Percentiles rank a stretch among this genome's conserved stretches.
These are phyloP conservation scores for Sanghuangporus weigelae DNA, from an alignment of 1,284 basidiomycete species.

Conservation along the genomic window DNA sequence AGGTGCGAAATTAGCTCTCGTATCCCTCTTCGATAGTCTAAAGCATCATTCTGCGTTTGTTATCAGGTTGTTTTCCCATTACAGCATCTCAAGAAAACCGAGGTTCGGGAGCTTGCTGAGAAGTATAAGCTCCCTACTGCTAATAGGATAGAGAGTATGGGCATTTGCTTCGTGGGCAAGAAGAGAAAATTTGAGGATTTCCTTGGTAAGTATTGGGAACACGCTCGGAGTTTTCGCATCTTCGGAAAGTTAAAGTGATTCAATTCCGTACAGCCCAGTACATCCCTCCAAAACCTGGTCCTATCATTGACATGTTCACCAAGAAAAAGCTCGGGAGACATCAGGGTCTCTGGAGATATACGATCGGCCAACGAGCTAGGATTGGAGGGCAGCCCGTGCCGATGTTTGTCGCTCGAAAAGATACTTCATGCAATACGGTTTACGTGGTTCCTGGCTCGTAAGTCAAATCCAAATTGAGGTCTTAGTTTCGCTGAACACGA, in stretches of 20 bases:
- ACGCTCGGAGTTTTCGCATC: slow-evolving; percentile 2
- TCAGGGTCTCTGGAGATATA: slow-evolving; percentile 81
- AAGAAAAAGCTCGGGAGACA: slow-evolving; percentile 61
- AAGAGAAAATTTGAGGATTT: slow-evolving; percentile 71
- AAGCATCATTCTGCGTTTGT: neutral
- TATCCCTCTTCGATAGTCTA: neutral
- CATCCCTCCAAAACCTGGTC: slow-evolving; percentile 60
- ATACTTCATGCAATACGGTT: slow-evolving; percentile 54
- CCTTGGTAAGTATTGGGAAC: slow-evolving; percentile 45
- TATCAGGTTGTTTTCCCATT: slow-evolving; percentile 74
- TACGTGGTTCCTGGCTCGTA: slow-evolving; percentile 74
- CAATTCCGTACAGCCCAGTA: slow-evolving; percentile 61
- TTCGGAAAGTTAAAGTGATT: neutral
- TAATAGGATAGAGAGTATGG: slow-evolving; percentile 85
- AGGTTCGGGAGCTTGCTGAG: slow-evolving; percentile 77
- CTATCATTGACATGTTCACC: slow-evolving; percentile 55
- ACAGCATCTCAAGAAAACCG: slow-evolving; percentile 56
- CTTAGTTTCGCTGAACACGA: neutral
- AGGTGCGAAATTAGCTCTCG: slow-evolving; percentile 23
- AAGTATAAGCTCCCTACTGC: slow-evolving; percentile 72
- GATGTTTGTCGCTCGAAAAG: slow-evolving; percentile 79
- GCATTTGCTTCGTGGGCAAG: slow-evolving; percentile 94
- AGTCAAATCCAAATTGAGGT: slow-evolving; percentile 26
- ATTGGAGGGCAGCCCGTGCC: slow-evolving; percentile 57
- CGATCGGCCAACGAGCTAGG: slow-evolving; percentile 78